Evolutionary conservation across 306 rosid genomes (phyloP), one percentile per base, ranked within the genome.

Genomic region (Glycine latifolia): DNA sequence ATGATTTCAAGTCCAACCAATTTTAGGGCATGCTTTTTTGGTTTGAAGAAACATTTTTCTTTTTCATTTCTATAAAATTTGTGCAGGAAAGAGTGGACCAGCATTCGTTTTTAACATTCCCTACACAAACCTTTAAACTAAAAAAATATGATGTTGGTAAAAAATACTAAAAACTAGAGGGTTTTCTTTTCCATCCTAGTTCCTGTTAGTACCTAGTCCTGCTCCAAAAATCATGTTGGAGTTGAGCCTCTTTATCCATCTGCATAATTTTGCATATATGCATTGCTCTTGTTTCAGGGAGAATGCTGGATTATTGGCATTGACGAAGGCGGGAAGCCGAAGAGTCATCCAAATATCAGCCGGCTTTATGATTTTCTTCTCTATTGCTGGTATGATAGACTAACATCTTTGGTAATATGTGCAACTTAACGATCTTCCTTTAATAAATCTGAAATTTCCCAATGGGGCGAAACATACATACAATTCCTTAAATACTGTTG

Each of bases 291-390:
- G 10, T 75, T 83, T 75, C 82, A 84, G 87, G 70, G 85, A 84
- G 83, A 93, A 95, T 85, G 97, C 95, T 76, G 97, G 97, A 79
- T 87, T 91, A 73, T 77, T 95, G 69, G 99, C 97, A 75, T 79
- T 89, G 87, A 93, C 97, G 50, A 90, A 87, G 79, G 97, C 85
- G 37, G 97, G 97, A 82, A 93, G 95, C 86, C 86, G 97, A 88
- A 90, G 97, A 90, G 95, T 95, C 33, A 89, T 88, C 85, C 97
- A 93, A 80, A 89, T 93, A 71, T 90, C 95, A 83, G 90, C 97
- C 55, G 92, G 92, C 59, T 90, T 93, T 72, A 95, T 91, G 99
- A 88, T 95, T 75, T 89, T 91, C 80, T 95, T 95, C 90, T 90
- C 97, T 31, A 15, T 95, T 58, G 88, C 91, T 68, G 97, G 99